These are phyloP conservation scores for Crithidia expoeki DNA, from an alignment of 208 protist species.

Conservation along the genomic window DNA sequence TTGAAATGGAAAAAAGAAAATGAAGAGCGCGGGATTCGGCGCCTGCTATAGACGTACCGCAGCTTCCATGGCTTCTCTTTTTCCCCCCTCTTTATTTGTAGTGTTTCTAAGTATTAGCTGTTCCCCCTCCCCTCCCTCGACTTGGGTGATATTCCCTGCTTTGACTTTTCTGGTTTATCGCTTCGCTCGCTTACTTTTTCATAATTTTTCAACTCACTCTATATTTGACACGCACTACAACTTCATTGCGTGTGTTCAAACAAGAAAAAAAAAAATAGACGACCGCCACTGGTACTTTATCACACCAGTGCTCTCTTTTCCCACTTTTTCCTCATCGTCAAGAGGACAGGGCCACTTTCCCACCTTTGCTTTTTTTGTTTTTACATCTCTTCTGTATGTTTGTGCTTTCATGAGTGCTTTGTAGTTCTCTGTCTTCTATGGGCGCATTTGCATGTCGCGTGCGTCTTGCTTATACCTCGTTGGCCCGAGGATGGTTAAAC, in stretches of 20 bases:
- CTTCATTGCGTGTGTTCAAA: not conserved
- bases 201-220: not conserved
- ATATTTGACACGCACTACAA: slow-evolving; percentile 1
- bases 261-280: not conserved
- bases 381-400: not conserved
- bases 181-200: not conserved
- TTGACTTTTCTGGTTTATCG: slow-evolving; percentile 7
- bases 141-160: not conserved
- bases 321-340: not conserved
- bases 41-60: too few species aligned
- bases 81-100: not conserved
- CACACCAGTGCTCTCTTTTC: not conserved
- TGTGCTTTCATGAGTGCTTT: not conserved
- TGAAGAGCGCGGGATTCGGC: too few species aligned
- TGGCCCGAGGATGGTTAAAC: not conserved
- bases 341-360: not conserved
- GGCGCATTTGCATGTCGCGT: not conserved
- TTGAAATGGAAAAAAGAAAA: too few species aligned
- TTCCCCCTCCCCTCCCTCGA: too few species aligned
- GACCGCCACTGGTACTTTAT: too few species aligned
- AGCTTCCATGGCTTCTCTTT: too few species aligned
- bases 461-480: not conserved
- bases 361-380: not conserved
- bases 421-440: not conserved
- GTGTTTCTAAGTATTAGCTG: too few species aligned